These are phyloP conservation scores for Lotmaria passim DNA, from an alignment of 208 protist genomes.

Conservation along the genomic window DNA sequence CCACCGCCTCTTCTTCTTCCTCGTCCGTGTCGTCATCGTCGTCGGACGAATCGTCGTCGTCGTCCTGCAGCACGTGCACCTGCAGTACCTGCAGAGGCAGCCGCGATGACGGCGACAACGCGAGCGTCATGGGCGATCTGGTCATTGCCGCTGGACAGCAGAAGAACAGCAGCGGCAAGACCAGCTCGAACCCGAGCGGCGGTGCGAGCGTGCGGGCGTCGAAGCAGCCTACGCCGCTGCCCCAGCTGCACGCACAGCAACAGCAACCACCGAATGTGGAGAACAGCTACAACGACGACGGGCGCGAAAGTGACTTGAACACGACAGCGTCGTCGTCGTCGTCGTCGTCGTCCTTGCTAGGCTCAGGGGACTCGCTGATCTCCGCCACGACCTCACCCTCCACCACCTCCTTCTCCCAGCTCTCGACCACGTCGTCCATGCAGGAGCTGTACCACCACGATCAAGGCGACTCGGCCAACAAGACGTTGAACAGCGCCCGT, in stretches of 20 bases:
- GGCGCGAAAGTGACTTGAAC: not conserved
- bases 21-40: no score
- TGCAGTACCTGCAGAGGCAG: no score
- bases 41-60: no score
- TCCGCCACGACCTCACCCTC: slow-evolving; percentile 15
- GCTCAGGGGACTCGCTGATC: slow-evolving; percentile 1
- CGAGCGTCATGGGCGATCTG: not conserved
- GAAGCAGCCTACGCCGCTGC: not conserved
- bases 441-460: no score
- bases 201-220: no score
- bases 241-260: not conserved
- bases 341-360: slow-evolving; percentile 9
- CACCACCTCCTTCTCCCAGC: not conserved
- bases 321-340: not conserved
- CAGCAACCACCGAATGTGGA: no score
- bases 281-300: not conserved
- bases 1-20: not conserved
- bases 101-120: not conserved
- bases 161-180: no score
- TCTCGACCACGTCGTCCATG: not conserved
- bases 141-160: no score
- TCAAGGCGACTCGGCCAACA: no score
- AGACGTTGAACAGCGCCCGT: no score
- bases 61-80: no score
- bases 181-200: no score